phyloP scores from a whole-genome alignment of 441 rosid species.

The Macaranga tanarius region DNA sequence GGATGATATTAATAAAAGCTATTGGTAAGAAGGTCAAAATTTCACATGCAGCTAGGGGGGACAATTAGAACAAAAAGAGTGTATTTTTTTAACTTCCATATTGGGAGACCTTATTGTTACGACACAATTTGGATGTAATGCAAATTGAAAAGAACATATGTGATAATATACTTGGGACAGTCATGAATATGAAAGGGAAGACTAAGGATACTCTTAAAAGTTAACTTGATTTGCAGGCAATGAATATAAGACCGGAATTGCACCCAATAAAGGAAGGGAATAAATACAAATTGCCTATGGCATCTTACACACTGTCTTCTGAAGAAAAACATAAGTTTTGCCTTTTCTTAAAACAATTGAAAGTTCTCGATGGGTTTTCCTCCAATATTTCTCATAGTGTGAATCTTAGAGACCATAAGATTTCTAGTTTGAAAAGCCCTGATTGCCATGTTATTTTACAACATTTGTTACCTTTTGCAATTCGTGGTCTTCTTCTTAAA shows the following conservation, averaged over 20 bases:
- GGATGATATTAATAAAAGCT: neutral
- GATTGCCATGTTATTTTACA: neutral
- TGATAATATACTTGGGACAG: neutral
- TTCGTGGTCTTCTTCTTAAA: slow-evolving; percentile 1
- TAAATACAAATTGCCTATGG: neutral
- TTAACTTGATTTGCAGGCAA: neutral
- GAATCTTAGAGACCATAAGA: neutral
- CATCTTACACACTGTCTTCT: neutral
- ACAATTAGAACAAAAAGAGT: neutral
- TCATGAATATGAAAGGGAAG: neutral
- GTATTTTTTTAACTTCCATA: neutral
- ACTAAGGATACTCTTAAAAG: neutral
- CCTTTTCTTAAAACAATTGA: neutral
- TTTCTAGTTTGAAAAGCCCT: neutral
- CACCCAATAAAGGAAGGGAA: neutral
- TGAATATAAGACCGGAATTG: neutral
- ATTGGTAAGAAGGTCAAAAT: neutral
- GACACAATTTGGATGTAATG: neutral
- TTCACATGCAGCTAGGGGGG: neutral
- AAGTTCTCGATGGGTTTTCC: neutral
- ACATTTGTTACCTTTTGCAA: neutral
- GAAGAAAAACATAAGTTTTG: neutral
- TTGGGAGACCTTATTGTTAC: neutral
- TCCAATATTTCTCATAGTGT: neutral
- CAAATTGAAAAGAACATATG: neutral